These are phyloP conservation scores for Excoecaria agallocha DNA, from an alignment of 345 rosid species.

Conservation along the genomic window DNA sequence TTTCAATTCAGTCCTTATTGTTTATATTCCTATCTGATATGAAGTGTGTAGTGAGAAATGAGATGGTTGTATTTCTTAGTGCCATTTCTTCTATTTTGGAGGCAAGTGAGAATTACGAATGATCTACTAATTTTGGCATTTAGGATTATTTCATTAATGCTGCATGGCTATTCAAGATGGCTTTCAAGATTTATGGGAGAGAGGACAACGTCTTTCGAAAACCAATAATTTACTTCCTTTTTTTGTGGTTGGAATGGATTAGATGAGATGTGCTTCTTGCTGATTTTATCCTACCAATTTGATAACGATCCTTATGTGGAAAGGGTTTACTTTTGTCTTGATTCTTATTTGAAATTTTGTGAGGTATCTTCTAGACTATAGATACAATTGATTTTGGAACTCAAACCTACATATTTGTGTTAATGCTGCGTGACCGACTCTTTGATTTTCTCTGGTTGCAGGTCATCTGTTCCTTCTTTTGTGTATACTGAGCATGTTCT, in stretches of 20 bases:
- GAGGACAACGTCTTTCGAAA: not conserved
- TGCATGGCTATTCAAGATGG: not conserved
- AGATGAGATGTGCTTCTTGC: not conserved
- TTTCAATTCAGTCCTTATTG: not conserved
- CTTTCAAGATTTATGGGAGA: not conserved
- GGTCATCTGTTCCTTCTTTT: constrained; percentile 25
- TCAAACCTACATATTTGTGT: not conserved
- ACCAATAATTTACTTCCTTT: not conserved
- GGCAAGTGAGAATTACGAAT: not conserved
- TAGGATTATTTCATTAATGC: not conserved
- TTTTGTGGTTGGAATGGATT: not conserved
- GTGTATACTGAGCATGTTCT: constrained; percentile 19
- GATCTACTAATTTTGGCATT: constrained; percentile 1
- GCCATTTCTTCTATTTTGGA: not conserved
- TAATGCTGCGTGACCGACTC: not conserved
- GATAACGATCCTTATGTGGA: not conserved
- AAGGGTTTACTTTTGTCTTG: not conserved
- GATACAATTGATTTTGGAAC: not conserved
- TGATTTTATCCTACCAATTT: not conserved
- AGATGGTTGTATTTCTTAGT: not conserved
- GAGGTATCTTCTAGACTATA: not conserved
- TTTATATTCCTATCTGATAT: not conserved
- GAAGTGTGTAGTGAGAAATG: not conserved
- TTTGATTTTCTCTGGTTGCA: constrained; percentile 19
- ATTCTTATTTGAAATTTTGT: not conserved